Percentiles rank a stretch among this genome's conserved stretches.
Evolutionary conservation across 1,139 yeast genomes (phyloP).

Genomic region (Geotrichum klebahnii): DNA sequence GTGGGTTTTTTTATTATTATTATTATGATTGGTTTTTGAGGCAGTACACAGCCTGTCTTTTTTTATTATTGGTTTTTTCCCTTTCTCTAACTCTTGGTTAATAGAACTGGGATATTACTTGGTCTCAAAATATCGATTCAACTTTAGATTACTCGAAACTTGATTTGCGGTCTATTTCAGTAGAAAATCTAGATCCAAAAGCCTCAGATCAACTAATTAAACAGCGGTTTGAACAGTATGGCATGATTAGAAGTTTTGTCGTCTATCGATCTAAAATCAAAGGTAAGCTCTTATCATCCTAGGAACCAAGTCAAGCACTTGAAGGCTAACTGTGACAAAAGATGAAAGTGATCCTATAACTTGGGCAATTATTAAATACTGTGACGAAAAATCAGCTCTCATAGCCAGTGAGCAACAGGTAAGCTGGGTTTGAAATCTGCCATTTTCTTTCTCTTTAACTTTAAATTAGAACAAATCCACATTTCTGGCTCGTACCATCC

Average conservation of each 20-base stretch:
- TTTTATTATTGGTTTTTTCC: too few relatives aligned
- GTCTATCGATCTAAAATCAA: too few relatives aligned
- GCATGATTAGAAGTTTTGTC: too few relatives aligned
- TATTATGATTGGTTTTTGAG: background rate
- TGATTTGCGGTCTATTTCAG: constrained; percentile 8
- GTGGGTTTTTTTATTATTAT: too few relatives aligned
- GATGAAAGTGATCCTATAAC: background rate
- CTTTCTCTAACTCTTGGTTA: constrained; percentile 2
- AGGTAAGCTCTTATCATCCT: too few relatives aligned
- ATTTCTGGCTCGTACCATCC: background rate
- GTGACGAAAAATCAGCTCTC: constrained; percentile 9
- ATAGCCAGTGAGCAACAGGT: constrained; percentile 10
- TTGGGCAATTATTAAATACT: constrained; percentile 9
- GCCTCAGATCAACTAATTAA: background rate
- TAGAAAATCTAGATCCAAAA: background rate
- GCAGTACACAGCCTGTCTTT: too few relatives aligned
- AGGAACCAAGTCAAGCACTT: too few relatives aligned
- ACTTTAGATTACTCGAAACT: constrained; percentile 7
- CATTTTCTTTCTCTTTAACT: background rate
- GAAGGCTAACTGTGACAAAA: background rate
- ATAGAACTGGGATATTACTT: constrained; percentile 13
- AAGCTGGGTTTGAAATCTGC: background rate
- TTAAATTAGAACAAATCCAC: background rate
- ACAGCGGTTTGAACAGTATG: constrained; percentile 2
- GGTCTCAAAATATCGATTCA: constrained; percentile 16